Percentiles rank a stretch among this genome's conserved stretches.
Evolutionary conservation across 1,139 yeast genomes (phyloP).

Genomic region (Petasospora rhodanensis): DNA sequence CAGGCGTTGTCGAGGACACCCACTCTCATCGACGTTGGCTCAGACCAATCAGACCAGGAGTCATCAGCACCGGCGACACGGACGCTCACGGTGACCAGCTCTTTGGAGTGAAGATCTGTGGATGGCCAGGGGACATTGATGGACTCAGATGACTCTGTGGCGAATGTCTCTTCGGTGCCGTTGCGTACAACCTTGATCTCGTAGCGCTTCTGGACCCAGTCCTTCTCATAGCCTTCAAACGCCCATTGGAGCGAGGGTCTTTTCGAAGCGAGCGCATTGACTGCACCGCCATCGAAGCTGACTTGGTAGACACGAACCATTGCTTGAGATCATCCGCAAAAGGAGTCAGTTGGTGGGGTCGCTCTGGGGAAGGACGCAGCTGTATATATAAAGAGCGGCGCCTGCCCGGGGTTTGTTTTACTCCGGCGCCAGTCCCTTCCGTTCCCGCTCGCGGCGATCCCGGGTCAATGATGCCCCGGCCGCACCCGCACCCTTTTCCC

Average conservation of each 20-base stretch:
- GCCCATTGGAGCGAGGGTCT: slow-evolving; percentile 12
- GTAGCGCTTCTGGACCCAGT: slow-evolving; percentile 12
- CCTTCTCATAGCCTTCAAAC: slow-evolving; percentile 9
- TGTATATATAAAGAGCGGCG: too few relatives aligned
- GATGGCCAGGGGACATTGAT: slow-evolving; percentile 10
- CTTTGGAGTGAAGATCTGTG: slow-evolving; percentile 9
- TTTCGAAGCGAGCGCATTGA: slow-evolving; percentile 8
- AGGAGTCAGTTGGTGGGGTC: too few relatives aligned
- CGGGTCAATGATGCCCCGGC: too few relatives aligned
- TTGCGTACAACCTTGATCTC: slow-evolving; percentile 4
- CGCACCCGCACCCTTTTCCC: too few relatives aligned
- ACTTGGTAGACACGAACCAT: slow-evolving; percentile 9
- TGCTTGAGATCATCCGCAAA: too few relatives aligned
- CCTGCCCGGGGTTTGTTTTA: too few relatives aligned
- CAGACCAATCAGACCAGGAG: slow-evolving; percentile 11
- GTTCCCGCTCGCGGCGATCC: too few relatives aligned
- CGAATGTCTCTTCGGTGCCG: not conserved
- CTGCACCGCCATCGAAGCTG: slow-evolving; percentile 9
- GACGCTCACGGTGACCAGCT: slow-evolving; percentile 4
- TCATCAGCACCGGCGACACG: slow-evolving; percentile 13
- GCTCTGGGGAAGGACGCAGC: too few relatives aligned
- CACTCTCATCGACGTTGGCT: slow-evolving; percentile 1
- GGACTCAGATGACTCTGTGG: slow-evolving; percentile 2
- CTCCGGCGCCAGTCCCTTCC: too few relatives aligned
- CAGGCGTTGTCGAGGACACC: slow-evolving; percentile 14